Base-by-base conservation (phyloP, 148 eudicot genomes). In the Camellia lanceoleosa region DNA sequence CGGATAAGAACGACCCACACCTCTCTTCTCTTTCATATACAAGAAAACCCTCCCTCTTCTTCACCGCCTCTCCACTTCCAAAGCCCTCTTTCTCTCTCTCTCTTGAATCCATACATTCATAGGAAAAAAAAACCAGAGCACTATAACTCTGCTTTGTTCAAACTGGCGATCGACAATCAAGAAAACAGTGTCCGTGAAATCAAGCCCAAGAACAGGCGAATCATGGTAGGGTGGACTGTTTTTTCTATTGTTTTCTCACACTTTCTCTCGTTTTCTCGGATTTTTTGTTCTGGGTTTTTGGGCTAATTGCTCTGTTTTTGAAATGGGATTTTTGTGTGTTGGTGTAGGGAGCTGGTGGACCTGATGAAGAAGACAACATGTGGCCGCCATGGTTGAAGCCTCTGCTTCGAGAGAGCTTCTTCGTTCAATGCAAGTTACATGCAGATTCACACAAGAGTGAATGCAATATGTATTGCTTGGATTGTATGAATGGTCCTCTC, bases 371-470 rank as follows among this genome's bases (percentile, higher is more conserved):
- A 18, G 91, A 91, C 1, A 90, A 84, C 61, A 64, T 85, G 49
- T 94, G 98, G 97, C 98, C 98, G 12, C 89, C 91, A 76, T 95
- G 97, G 97, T 71, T 91, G 82, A 91, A 91, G 70, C 91, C 93
- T 64, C 66, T 95, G 59, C 51, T 95, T 43, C 78, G 80, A 0
- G 91, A 90, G 56, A 87, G 77, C 23, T 95, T 92, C 88, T 95
- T 95, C 64, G 92, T 83, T 78, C 95, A 89, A 70, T 93, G 98
- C 79, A 84, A 87, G 68, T 78, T 82, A 19, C 98, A 95, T 20
- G 90, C 96, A 1, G 93, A 90, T 82, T 90, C 95, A 5, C 95
- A 93, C 81, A 95, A 93, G 79, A 91, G 94, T 66, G 98, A 95
- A 83, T 95, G 98, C 71, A 95, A 95, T 80, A 91, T 95, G 98